These are phyloP conservation scores for Rhizodiscina lignyota DNA, from an alignment of 495 filamentous ascomycete species.

Conservation along the genomic window DNA sequence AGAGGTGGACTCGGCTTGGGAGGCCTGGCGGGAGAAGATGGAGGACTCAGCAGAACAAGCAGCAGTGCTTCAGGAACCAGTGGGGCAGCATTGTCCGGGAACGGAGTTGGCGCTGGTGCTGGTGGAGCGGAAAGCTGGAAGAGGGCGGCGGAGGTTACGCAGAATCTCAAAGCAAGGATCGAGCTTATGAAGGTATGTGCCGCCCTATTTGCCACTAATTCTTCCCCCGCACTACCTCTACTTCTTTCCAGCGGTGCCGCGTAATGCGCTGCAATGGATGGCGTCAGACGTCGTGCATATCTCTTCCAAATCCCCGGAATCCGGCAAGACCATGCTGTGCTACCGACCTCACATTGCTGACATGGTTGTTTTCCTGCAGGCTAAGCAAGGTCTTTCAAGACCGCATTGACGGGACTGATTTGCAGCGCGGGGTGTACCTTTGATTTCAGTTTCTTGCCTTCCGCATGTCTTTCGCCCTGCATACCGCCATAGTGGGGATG, in stretches of 20 bases:
- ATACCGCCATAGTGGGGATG: too few relatives aligned
- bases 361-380: constrained; percentile 1
- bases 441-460: too few relatives aligned
- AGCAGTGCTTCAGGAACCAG: too few relatives aligned
- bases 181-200: constrained; percentile 63
- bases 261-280: not conserved
- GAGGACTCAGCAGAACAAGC: too few relatives aligned
- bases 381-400: constrained; percentile 4
- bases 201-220: not conserved
- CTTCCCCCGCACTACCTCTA: too few relatives aligned
- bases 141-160: constrained; percentile 95
- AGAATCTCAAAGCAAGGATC: constrained; percentile 88
- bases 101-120: constrained; percentile 17
- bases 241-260: too few relatives aligned
- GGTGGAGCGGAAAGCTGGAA: constrained; percentile 88
- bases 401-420: not conserved
- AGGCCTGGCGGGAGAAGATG: constrained; percentile 20
- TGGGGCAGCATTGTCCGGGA: too few relatives aligned
- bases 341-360: too few relatives aligned
- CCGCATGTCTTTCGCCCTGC: too few relatives aligned
- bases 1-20: constrained; percentile 10
- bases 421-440: too few relatives aligned
- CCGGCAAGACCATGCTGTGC: too few relatives aligned
- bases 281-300: constrained; percentile 1
- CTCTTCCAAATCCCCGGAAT: too few relatives aligned